Evolutionary conservation across 306 rosid species (phyloP).

Genomic region (Quillaja saponaria): DNA sequence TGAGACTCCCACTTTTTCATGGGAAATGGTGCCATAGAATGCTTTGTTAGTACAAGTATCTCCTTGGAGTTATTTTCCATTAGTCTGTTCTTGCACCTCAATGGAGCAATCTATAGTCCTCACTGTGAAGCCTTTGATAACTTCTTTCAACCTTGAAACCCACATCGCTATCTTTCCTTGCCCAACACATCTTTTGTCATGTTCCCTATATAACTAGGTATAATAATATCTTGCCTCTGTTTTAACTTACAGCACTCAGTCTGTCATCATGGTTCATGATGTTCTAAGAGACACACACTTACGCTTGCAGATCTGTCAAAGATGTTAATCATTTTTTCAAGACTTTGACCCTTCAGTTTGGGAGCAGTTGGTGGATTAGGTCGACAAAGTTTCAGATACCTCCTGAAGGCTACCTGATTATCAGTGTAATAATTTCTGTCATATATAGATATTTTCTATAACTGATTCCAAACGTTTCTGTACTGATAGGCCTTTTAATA

Average conservation of each 20-base stretch:
- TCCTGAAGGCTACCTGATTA: slow-evolving; percentile 72
- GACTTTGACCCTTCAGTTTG: slow-evolving; percentile 62
- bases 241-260: slow-evolving; percentile 17
- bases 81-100: no score
- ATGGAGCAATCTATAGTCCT: no score
- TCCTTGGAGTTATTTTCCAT: no score
- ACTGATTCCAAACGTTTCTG: slow-evolving; percentile 17
- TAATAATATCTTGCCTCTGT: slow-evolving; percentile 21
- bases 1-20: no score
- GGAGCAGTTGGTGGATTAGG: slow-evolving; percentile 75
- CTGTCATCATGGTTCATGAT: slow-evolving; percentile 6
- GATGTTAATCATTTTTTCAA: slow-evolving; percentile 68
- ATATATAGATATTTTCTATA: slow-evolving; percentile 2
- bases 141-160: no score
- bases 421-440: slow-evolving; percentile 49
- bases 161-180: no score
- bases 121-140: no score
- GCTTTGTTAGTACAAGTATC: no score
- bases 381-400: slow-evolving; percentile 58
- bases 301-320: slow-evolving; percentile 56
- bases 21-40: no score
- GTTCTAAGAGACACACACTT: slow-evolving; percentile 26
- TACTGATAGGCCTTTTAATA: slow-evolving; percentile 14
- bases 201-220: no score
- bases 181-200: no score